A percentile compares a stretch with the other conserved stretches of the same genome.
phyloP scores from a whole-genome alignment of 1,139 yeast genomes.

The Yamadazyma membranifaciens region DNA sequence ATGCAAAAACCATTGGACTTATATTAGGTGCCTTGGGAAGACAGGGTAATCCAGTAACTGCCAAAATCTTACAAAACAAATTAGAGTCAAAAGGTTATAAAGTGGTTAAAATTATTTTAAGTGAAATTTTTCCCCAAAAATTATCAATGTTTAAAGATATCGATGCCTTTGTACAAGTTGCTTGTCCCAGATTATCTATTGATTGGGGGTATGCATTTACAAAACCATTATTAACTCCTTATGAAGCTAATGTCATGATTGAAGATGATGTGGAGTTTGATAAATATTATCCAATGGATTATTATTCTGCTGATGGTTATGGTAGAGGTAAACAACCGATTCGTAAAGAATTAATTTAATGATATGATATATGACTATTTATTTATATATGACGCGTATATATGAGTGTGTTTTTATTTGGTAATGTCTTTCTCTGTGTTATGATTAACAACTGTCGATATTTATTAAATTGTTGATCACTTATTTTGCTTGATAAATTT shows the following conservation, averaged over 20 bases:
- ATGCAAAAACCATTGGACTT: constrained; percentile 72
- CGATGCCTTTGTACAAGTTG: constrained; percentile 96
- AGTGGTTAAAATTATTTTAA: constrained; percentile 78
- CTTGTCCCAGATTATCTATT: constrained; percentile 92
- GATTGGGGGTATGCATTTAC: constrained; percentile 99
- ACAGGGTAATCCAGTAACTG: constrained; percentile 85
- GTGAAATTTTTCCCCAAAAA: constrained; percentile 93
- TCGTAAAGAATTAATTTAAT: constrained; percentile 14
- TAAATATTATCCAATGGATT: constrained; percentile 89
- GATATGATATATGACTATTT: neutral
- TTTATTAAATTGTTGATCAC: neutral
- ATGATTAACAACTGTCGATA: neutral
- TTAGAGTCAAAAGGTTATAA: constrained; percentile 55
- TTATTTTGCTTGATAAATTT: neutral
- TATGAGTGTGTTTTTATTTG: neutral
- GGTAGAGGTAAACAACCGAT: constrained; percentile 81
- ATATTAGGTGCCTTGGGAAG: constrained; percentile 95
- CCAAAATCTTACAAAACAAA: constrained; percentile 58
- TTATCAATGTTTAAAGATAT: constrained; percentile 91
- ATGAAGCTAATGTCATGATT: constrained; percentile 91
- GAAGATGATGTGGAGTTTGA: constrained; percentile 70
- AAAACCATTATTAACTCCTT: constrained; percentile 90
- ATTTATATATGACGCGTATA: neutral
- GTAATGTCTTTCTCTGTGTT: too few relatives aligned
- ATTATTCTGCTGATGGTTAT: constrained; percentile 85